Percentiles rank a stretch among this genome's conserved stretches.
Conservation (phyloP, 805 yeast genomes). For the Vanderwaltozyma verrucispora region DNA sequence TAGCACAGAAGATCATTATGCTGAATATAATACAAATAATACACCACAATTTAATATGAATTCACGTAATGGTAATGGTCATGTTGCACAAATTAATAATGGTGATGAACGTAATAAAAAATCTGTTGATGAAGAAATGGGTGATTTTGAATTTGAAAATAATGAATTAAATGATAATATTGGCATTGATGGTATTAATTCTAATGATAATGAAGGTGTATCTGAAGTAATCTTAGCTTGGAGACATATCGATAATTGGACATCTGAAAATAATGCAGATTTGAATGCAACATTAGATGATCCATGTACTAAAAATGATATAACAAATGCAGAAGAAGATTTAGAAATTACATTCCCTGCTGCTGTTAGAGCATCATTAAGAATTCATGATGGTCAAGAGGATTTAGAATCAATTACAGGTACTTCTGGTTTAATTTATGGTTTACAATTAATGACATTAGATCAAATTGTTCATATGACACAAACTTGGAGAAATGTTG, state of each 20-base stretch:
- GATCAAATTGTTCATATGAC: slow-evolving; percentile 77
- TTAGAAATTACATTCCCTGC: slow-evolving; percentile 64
- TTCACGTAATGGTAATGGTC: slow-evolving; percentile 5
- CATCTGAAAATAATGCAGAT: slow-evolving; percentile 69
- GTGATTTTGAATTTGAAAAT: slow-evolving; percentile 6
- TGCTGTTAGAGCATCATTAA: slow-evolving; percentile 69
- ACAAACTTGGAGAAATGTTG: slow-evolving; percentile 73
- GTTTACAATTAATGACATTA: slow-evolving; percentile 66
- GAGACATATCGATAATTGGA: slow-evolving; percentile 84
- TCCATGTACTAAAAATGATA: slow-evolving; percentile 72
- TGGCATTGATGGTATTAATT: slow-evolving; percentile 12
- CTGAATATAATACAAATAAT: slow-evolving; percentile 48
- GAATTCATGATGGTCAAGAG: slow-evolving; percentile 87
- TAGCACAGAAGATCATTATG: slow-evolving; percentile 59
- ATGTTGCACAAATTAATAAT: slow-evolving; percentile 4
- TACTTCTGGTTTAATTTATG: slow-evolving; percentile 64
- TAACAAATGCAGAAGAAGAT: slow-evolving; percentile 76
- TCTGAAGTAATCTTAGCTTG: slow-evolving; percentile 72
- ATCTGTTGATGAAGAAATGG: slow-evolving; percentile 5
- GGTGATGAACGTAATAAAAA: slow-evolving; percentile 6
- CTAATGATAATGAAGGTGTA: slow-evolving; percentile 44
- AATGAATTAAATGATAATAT: slow-evolving; percentile 13
- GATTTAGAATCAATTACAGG: slow-evolving; percentile 62
- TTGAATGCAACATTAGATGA: slow-evolving; percentile 65
- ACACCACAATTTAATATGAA: slow-evolving; percentile 23